A percentile compares a stretch with the other conserved stretches of the same genome.
Conservation (phyloP, 768 basidiomycete genomes). For the Auriscalpium microsporum region DNA sequence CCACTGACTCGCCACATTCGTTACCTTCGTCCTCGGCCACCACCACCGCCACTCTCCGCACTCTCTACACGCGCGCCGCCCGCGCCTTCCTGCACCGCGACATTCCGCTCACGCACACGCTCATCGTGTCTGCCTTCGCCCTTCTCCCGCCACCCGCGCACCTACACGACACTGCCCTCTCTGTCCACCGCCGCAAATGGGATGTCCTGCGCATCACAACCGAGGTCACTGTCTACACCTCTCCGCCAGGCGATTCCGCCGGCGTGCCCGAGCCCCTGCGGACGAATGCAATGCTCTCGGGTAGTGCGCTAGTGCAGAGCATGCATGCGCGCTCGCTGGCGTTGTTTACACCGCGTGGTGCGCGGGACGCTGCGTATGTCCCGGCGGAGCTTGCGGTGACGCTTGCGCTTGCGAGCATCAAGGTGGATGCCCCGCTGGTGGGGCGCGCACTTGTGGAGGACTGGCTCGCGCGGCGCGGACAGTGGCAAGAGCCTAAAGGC, state of each 20-base stretch:
- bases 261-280: conserved; percentile 45
- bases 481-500: conserved; percentile 22
- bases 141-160: conserved; percentile 36
- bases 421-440: conserved; percentile 49
- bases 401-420: conserved; percentile 61
- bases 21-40: conserved; percentile 12
- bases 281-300: conserved; percentile 45
- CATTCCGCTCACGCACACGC: conserved; percentile 51
- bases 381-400: conserved; percentile 66
- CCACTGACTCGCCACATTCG: not conserved
- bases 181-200: conserved; percentile 62
- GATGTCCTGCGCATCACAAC: conserved; percentile 80
- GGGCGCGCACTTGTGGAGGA: conserved; percentile 66
- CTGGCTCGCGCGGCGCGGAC: conserved; percentile 60
- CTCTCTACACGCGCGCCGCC: conserved; percentile 70
- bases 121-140: conserved; percentile 62
- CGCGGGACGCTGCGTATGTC: conserved; percentile 45
- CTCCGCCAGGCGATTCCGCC: conserved; percentile 35
- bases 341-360: conserved; percentile 52
- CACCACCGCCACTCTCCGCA: conserved; percentile 47
- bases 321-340: conserved; percentile 57
- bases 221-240: conserved; percentile 63
- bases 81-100: conserved; percentile 74
- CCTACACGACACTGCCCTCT: conserved; percentile 32
- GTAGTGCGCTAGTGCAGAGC: conserved; percentile 46